phyloP scores from a whole-genome alignment of 163 green algal species.

The Picocystis sp. region DNA sequence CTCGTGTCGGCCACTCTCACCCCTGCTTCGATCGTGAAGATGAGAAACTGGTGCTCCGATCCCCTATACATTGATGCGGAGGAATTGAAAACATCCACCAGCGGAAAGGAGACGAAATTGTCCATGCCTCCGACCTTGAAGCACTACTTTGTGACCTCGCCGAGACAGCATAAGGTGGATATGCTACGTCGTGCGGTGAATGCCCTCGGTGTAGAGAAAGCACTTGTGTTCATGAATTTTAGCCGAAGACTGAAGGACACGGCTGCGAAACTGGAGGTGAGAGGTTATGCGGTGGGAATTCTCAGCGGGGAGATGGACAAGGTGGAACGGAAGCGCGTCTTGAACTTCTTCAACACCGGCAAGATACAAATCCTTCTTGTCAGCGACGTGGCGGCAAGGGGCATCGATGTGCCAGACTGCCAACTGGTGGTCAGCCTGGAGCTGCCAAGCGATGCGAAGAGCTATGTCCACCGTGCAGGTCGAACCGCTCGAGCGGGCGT shows the following conservation, averaged over 20 bases:
- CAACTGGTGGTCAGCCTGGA: slow-evolving; percentile 53
- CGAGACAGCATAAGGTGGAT: slow-evolving; percentile 35
- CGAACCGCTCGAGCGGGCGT: slow-evolving; percentile 65
- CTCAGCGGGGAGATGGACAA: slow-evolving; percentile 35
- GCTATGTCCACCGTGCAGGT: slow-evolving; percentile 87
- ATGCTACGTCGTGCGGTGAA: slow-evolving; percentile 53
- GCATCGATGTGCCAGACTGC: slow-evolving; percentile 56
- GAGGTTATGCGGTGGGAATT: slow-evolving; percentile 1
- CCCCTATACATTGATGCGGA: no score
- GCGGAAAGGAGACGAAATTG: slow-evolving; percentile 13
- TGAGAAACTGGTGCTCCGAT: no score
- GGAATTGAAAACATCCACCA: no score
- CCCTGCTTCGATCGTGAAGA: not conserved
- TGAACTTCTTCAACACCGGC: slow-evolving; percentile 53
- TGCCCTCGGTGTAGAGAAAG: slow-evolving; percentile 45
- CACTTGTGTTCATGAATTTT: slow-evolving; percentile 94
- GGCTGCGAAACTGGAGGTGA: slow-evolving; percentile 7
- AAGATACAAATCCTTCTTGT: slow-evolving; percentile 53
- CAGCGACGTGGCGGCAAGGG: slow-evolving; percentile 75
- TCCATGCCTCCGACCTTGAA: slow-evolving; percentile 52
- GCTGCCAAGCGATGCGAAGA: slow-evolving; percentile 57
- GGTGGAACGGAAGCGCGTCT: slow-evolving; percentile 37
- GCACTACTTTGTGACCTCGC: slow-evolving; percentile 37
- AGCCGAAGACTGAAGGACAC: slow-evolving; percentile 61
- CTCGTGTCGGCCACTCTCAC: slow-evolving; percentile 76